Conservation (phyloP, 1,284 basidiomycete genomes). For the Phlebopus sp. region DNA sequence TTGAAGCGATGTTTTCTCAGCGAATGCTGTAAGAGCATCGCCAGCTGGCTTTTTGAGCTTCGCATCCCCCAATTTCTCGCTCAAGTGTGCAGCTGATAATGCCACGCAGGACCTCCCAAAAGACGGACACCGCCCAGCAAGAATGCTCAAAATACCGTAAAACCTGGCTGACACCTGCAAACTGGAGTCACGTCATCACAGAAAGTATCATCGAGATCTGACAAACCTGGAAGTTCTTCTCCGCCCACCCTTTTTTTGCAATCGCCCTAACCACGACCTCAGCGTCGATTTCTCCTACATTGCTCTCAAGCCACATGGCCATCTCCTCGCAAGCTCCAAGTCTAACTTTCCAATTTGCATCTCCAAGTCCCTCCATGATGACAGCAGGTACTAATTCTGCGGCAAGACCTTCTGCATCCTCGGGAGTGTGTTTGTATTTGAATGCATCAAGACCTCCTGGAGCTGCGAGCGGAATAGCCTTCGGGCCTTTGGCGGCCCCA, state of each 20-base stretch:
- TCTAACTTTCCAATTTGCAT: slow-evolving; percentile 92
- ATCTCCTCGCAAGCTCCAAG: slow-evolving; percentile 87
- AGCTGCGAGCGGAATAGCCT: slow-evolving; percentile 44
- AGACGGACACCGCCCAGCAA: slow-evolving; percentile 78
- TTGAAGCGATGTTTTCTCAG: slow-evolving; percentile 92
- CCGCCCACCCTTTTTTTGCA: slow-evolving; percentile 92
- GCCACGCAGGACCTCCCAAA: slow-evolving; percentile 89
- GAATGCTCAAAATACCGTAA: slow-evolving; percentile 70
- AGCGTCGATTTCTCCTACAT: slow-evolving; percentile 71
- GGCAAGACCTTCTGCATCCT: slow-evolving; percentile 88
- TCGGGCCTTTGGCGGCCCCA: slow-evolving; percentile 47
- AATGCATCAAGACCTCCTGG: slow-evolving; percentile 74
- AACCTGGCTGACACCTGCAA: slow-evolving; percentile 83
- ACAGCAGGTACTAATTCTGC: slow-evolving; percentile 72
- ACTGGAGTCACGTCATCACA: neutral
- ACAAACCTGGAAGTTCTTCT: slow-evolving; percentile 96
- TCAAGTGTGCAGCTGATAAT: slow-evolving; percentile 80
- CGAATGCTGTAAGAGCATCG: slow-evolving; percentile 78
- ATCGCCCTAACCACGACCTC: slow-evolving; percentile 91
- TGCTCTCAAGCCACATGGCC: slow-evolving; percentile 76
- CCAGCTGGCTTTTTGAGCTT: slow-evolving; percentile 98
- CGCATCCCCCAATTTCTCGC: slow-evolving; percentile 94
- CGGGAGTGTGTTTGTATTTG: slow-evolving; percentile 88
- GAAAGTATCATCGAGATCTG: slow-evolving; percentile 1
- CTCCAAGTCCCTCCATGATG: slow-evolving; percentile 73